Base-by-base conservation (phyloP, 1,284 basidiomycete species). In the Cutaneotrichosporon daszewskae region DNA sequence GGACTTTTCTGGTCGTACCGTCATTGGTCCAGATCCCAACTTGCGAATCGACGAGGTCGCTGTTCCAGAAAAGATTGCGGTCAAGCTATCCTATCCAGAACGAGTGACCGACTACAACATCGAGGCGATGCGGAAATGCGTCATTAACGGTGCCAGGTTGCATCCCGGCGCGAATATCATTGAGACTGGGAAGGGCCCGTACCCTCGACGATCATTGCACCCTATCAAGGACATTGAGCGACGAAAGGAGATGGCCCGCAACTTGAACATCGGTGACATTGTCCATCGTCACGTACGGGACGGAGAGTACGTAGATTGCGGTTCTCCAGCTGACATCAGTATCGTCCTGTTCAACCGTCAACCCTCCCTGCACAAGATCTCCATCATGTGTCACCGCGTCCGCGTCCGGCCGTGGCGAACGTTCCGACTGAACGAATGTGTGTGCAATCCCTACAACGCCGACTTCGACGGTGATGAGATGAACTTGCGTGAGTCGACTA, bases 391-490 rank as follows among this genome's bases (percentile, higher is more conserved):
- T 66, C 95, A 99, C 74, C 78, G 91, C 53, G 94, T 84, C 55
- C 60, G 79, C 58, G 81, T 99, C 45, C 78, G 95, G 24, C 95
- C 95, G 27, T 99, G 95, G 95, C 76, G 94, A 55, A 91, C 95
- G 1, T 96, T 99, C 75, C 81, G 95, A 37, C 75, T 99, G 46
- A 99, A 99, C 67, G 95, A 99, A 69, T 99, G 95, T 80, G 95
- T 95, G 9, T 99, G 95, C 72, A 94, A 90, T 40, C 95, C 95
- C 2, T 99, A 99, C 75, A 97, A 97, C 65, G 95, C 95, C 43
- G 95, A 99, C 75, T 99, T 99, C 62, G 95, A 99, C 66, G 95
- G 95, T 53, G 95, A 99, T 68, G 95, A 99, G 72, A 99, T 99
- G 95, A 99, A 99, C 72, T 77, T 99, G 61, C 92, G 89, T 90